Conservation (phyloP, 2,329 filamentous ascomycete genomes). For the Nakataea oryzae region DNA sequence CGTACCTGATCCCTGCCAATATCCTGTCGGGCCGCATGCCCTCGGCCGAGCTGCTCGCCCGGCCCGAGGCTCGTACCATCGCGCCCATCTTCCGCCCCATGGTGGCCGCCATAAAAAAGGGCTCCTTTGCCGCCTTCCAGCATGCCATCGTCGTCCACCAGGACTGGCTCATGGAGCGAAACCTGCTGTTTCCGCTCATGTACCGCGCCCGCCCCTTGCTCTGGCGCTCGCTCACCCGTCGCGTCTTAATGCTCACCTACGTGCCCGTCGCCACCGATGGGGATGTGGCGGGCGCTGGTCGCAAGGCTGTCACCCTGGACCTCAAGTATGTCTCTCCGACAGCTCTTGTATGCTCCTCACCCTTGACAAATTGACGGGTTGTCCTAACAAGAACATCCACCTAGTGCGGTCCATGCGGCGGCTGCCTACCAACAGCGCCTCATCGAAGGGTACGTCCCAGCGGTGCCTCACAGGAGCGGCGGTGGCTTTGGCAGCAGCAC, state of each 20-base stretch:
- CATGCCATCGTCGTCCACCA: conserved; percentile 53
- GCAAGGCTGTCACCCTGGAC: conserved; percentile 64
- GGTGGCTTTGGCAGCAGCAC: conserved; percentile 10
- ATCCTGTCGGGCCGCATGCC: conserved; percentile 80
- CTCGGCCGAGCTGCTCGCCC: conserved; percentile 50
- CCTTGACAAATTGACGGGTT: background rate
- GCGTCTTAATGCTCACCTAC: conserved; percentile 69
- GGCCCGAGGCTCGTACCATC: conserved; percentile 60
- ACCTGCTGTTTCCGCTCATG: conserved; percentile 64
- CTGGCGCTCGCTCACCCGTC: conserved; percentile 73
- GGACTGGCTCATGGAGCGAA: conserved; percentile 65
- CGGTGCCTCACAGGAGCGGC: conserved; percentile 4
- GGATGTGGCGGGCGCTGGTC: conserved; percentile 27
- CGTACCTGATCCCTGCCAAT: conserved; percentile 74
- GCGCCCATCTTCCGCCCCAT: conserved; percentile 61
- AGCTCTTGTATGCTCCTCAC: background rate
- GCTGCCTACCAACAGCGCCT: conserved; percentile 30
- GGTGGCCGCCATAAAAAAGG: conserved; percentile 59
- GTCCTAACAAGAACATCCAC: conserved; percentile 23
- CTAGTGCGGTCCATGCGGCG: conserved; percentile 36
- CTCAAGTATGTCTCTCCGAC: conserved; percentile 23
- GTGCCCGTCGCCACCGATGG: conserved; percentile 32
- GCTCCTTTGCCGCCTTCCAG: conserved; percentile 67
- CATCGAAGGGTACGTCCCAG: conserved; percentile 45
- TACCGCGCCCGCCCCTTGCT: conserved; percentile 72